Evolutionary conservation across 1,139 yeast species (phyloP).

Genomic region (Casaregolazyma suthepensis): DNA sequence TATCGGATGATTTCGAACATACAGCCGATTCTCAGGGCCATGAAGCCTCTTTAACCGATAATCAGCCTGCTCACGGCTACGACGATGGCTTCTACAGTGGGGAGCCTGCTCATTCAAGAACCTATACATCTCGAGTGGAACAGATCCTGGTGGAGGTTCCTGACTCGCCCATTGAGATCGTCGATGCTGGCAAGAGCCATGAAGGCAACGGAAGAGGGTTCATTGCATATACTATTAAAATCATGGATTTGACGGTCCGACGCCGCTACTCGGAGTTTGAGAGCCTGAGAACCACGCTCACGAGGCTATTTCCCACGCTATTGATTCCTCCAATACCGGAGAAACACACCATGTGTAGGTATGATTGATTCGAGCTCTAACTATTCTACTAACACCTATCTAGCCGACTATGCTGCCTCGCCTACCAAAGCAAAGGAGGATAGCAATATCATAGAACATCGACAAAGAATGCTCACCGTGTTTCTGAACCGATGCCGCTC

Average conservation of each 20-base stretch:
- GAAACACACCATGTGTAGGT: slow-evolving; percentile 55
- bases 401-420: slow-evolving; percentile 42
- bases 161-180: slow-evolving; percentile 46
- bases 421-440: slow-evolving; percentile 57
- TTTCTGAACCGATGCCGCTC: slow-evolving; percentile 72
- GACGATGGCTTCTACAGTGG: slow-evolving; percentile 1
- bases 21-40: neutral
- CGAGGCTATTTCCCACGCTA: slow-evolving; percentile 71
- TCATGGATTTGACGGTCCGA: slow-evolving; percentile 55
- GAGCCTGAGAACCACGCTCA: slow-evolving; percentile 61
- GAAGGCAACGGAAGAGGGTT: slow-evolving; percentile 71
- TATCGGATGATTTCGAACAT: slow-evolving; percentile 13
- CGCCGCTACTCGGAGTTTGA: slow-evolving; percentile 93
- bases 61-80: neutral
- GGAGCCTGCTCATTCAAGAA: slow-evolving; percentile 10
- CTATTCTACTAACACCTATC: neutral
- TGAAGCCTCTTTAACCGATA: neutral
- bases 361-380: neutral
- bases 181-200: slow-evolving; percentile 71
- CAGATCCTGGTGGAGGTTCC: slow-evolving; percentile 32
- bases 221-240: slow-evolving; percentile 72
- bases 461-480: slow-evolving; percentile 71
- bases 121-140: slow-evolving; percentile 33
- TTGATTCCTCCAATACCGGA: slow-evolving; percentile 95
- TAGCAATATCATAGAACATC: slow-evolving; percentile 45